Evolutionary conservation across 2,329 filamentous ascomycete genomes (phyloP), one percentile per base, ranked within the genome.

Genomic region (Zymoseptoria passerinii): DNA sequence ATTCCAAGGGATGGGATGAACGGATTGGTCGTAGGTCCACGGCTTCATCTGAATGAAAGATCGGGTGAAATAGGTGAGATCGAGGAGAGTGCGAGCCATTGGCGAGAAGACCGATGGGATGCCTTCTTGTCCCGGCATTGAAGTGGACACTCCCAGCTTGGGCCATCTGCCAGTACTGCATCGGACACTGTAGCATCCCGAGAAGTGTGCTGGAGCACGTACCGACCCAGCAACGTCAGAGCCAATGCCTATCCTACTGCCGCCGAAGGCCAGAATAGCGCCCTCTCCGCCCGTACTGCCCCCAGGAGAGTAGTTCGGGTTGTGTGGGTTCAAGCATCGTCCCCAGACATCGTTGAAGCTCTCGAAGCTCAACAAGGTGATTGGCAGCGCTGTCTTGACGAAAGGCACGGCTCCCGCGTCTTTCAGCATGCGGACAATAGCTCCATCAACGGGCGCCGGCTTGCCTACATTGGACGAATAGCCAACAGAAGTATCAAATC

Each of bases 141-240:
- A 92, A 0, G 92, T 96, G 61, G 83, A 83, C 71, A 90, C 85
- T 8, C 90, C 90, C 49, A 83, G 81, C 73, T 95, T 95, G 1
- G 90, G 90, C 90, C 92, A 96, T 53, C 92, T 82, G 1, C 92
- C 92, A 1, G 89, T 95, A 2, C 89, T 92, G 75, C 92, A 96
- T 40, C 89, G 84, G 23, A 96, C 76, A 18, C 88, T 87, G 73
- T 95, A 96, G 71, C 92, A 90, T 8, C 92, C 92, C 1, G 88
- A 88, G 77, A 91, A 96, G 66, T 95, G 90, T 4, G 92, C 92
- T 0, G 92, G 92, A 1, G 83, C 86, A 55, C 92, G 83, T 4
- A 96, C 91, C 16, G 89, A 94, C 28, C 92, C 92, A 13, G 91
- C 92, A 16, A 96, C 91, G 72, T 96, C 92, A 52, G 88, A 92